Evolutionary conservation across 1,284 basidiomycete genomes (phyloP).

Genomic region (Sanguinoderma infundibulare): DNA sequence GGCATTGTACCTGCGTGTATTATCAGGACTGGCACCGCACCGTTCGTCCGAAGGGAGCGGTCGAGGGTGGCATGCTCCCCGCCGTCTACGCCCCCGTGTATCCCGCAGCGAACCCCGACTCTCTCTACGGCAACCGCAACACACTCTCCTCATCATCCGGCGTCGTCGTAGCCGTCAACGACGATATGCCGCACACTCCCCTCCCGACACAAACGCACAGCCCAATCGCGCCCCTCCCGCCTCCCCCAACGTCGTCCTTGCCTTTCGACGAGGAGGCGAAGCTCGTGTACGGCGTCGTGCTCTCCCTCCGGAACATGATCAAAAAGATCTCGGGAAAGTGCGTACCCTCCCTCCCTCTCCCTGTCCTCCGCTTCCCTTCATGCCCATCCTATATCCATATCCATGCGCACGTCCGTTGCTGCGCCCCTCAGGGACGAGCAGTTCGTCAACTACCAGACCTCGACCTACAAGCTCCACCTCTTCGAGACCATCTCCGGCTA

Average conservation of each 20-base stretch:
- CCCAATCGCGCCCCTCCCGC: slow-evolving; percentile 30
- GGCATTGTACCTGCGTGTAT: slow-evolving; percentile 90
- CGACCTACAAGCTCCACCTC: slow-evolving; percentile 91
- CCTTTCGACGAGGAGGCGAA: slow-evolving; percentile 98
- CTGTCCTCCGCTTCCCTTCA: neutral
- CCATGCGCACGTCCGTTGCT: neutral
- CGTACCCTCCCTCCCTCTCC: slow-evolving; percentile 27
- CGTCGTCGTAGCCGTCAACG: slow-evolving; percentile 69
- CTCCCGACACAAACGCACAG: slow-evolving; percentile 41
- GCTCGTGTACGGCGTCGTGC: slow-evolving; percentile 94
- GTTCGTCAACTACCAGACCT: slow-evolving; percentile 91
- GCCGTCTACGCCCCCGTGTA: slow-evolving; percentile 73
- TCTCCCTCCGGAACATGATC: slow-evolving; percentile 93
- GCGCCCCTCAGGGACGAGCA: slow-evolving; percentile 73
- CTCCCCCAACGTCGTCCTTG: slow-evolving; percentile 51
- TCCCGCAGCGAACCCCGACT: slow-evolving; percentile 41
- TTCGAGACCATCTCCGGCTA: slow-evolving; percentile 93
- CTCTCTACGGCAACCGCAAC: slow-evolving; percentile 58
- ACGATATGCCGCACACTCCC: slow-evolving; percentile 45
- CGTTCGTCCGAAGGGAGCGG: slow-evolving; percentile 70
- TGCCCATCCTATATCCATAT: no score
- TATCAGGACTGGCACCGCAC: slow-evolving; percentile 94
- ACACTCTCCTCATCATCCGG: slow-evolving; percentile 66
- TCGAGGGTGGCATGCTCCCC: slow-evolving; percentile 71
- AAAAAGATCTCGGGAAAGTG: slow-evolving; percentile 91